Evolutionary conservation across 768 basidiomycete genomes (phyloP).

Genomic region (Boletus huronensis): DNA sequence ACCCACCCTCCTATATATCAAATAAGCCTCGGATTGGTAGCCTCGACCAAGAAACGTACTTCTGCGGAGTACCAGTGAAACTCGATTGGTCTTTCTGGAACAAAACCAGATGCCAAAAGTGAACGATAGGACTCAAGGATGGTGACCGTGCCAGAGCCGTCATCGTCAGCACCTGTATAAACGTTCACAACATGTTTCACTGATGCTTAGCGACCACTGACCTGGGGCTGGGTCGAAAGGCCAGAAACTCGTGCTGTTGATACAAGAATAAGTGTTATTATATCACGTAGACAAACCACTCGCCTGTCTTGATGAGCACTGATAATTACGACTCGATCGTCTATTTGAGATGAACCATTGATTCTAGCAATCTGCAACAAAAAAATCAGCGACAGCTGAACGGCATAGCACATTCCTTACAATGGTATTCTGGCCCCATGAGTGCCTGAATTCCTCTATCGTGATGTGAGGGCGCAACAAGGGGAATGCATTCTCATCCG

Average conservation of each 20-base stretch:
- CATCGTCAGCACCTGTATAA: conserved; percentile 39
- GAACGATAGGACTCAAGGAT: conserved; percentile 44
- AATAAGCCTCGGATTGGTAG: background rate
- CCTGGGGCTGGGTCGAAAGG: conserved; percentile 78
- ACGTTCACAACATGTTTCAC: background rate
- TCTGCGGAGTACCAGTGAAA: conserved; percentile 51
- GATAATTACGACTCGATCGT: conserved; percentile 65
- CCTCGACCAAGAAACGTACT: conserved; percentile 16
- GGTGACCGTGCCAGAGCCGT: conserved; percentile 44
- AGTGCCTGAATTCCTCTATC: conserved; percentile 69
- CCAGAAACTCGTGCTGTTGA: conserved; percentile 65
- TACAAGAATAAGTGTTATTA: background rate
- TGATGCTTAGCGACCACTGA: conserved; percentile 24
- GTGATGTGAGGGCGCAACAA: conserved; percentile 55
- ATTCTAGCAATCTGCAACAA: conserved; percentile 64
- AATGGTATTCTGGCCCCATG: conserved; percentile 84
- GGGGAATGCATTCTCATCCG: conserved; percentile 54
- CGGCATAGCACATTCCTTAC: conserved; percentile 36
- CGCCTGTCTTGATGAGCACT: conserved; percentile 85
- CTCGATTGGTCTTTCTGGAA: conserved; percentile 41
- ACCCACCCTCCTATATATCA: conserved; percentile 59
- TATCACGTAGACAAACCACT: background rate
- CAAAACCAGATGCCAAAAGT: conserved; percentile 40
- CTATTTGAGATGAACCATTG: conserved; percentile 60
- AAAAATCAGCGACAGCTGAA: background rate